Percentiles rank a stretch among this genome's conserved stretches.
phyloP scores from a whole-genome alignment of 1,139 yeast genomes.

The Suhomyces bribrorum region DNA sequence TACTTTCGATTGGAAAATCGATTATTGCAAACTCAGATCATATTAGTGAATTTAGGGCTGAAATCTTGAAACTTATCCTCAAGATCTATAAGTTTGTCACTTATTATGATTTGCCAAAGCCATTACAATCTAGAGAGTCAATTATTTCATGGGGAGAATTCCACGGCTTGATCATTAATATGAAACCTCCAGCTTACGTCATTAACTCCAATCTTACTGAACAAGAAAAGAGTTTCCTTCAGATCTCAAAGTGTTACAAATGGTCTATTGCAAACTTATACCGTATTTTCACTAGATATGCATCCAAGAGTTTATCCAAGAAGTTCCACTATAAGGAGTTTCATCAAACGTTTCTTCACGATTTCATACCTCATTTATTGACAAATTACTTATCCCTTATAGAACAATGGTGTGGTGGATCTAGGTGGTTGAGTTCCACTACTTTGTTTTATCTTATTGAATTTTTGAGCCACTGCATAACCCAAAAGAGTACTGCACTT shows the following conservation, averaged over 20 bases:
- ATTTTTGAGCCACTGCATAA: constrained; percentile 70
- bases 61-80: constrained; percentile 72
- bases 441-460: constrained; percentile 66
- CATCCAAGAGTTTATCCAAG: constrained; percentile 49
- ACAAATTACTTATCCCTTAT: constrained; percentile 63
- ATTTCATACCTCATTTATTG: constrained; percentile 75
- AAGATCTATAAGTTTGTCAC: constrained; percentile 84
- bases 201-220: constrained; percentile 25
- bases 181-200: constrained; percentile 54
- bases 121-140: constrained; percentile 59
- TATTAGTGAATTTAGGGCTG: constrained; percentile 57
- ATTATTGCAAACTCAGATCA: constrained; percentile 42
- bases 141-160: constrained; percentile 76
- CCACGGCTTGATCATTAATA: constrained; percentile 68
- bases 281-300: constrained; percentile 76
- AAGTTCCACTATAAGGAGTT: constrained; percentile 56
- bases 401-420: constrained; percentile 68
- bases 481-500: constrained; percentile 69
- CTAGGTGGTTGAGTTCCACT: constrained; percentile 69
- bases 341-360: constrained; percentile 45
- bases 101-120: constrained; percentile 72
- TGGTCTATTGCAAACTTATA: constrained; percentile 85
- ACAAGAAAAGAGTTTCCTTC: constrained; percentile 39
- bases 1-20: constrained; percentile 65
- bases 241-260: constrained; percentile 70